phyloP scores from a whole-genome alignment of 106 monocot genomes.

The Agapanthus africanus region DNA sequence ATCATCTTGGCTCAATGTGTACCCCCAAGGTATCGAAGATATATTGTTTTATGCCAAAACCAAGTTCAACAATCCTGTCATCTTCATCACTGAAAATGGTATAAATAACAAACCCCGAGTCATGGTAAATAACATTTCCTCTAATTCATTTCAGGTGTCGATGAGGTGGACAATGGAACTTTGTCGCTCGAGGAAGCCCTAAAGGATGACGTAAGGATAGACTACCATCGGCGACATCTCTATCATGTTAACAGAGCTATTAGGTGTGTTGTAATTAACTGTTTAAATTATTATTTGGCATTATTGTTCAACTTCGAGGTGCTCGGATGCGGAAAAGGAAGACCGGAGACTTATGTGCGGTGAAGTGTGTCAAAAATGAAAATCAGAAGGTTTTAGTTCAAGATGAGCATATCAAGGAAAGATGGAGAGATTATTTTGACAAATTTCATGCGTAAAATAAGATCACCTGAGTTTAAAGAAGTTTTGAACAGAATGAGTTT shows the following conservation, averaged over 20 bases:
- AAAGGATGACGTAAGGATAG: slow-evolving; percentile 33
- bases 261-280: slow-evolving; percentile 2
- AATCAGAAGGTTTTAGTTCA: too few species aligned
- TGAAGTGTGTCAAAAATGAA: too few species aligned
- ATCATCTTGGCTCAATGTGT: slow-evolving; percentile 50
- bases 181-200: slow-evolving; percentile 37
- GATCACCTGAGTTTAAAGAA: too few species aligned
- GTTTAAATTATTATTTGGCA: background rate
- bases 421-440: too few species aligned
- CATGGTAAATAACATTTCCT: background rate
- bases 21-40: slow-evolving; percentile 54
- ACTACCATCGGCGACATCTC: slow-evolving; percentile 12
- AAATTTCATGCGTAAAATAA: too few species aligned
- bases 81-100: slow-evolving; percentile 84
- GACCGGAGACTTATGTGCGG: too few species aligned
- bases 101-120: too few species aligned
- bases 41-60: slow-evolving; percentile 43
- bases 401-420: too few species aligned
- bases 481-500: too few species aligned
- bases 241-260: too few species aligned
- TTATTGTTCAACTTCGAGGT: too few species aligned
- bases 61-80: slow-evolving; percentile 48
- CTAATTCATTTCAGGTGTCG: slow-evolving; percentile 11
- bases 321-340: too few species aligned
- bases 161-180: slow-evolving; percentile 18